Conservation (phyloP, 169 alveolate genomes). For the Besnoitia besnoiti region DNA sequence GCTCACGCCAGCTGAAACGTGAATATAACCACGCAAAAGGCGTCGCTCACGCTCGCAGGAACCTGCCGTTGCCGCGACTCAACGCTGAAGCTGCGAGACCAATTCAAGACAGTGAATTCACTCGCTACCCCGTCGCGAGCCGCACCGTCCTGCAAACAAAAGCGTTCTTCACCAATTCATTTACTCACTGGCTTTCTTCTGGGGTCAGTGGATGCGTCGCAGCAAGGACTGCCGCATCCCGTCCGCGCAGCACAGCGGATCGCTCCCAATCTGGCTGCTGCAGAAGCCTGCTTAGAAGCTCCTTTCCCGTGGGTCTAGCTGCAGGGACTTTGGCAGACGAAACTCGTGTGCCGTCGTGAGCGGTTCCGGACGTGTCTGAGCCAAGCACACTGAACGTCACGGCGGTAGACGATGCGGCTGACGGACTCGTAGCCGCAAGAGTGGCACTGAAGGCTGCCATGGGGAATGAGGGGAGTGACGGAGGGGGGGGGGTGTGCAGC, state of each 20-base stretch:
- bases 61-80: too few species aligned
- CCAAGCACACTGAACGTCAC: background rate
- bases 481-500: too few species aligned
- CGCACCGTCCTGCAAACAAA: too few species aligned
- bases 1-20: too few species aligned
- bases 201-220: background rate
- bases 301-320: background rate
- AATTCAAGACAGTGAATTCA: too few species aligned
- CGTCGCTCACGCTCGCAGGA: too few species aligned
- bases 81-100: too few species aligned
- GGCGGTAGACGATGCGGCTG: background rate
- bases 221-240: slow-evolving; percentile 8
- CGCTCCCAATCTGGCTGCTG: slow-evolving; percentile 2
- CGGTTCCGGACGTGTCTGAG: background rate
- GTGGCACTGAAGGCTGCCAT: slow-evolving; percentile 31
- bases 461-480: too few species aligned
- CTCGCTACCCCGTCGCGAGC: too few species aligned
- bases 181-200: background rate
- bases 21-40: too few species aligned
- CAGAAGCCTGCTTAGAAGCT: background rate
- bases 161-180: too few species aligned
- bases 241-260: background rate
- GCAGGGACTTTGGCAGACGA: background rate
- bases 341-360: background rate
- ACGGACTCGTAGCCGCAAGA: background rate